Evolutionary conservation across 2,329 filamentous ascomycete species (phyloP), one percentile per base, ranked within the genome.

Genomic region (Immersiporthe knoxdaviesiana): DNA sequence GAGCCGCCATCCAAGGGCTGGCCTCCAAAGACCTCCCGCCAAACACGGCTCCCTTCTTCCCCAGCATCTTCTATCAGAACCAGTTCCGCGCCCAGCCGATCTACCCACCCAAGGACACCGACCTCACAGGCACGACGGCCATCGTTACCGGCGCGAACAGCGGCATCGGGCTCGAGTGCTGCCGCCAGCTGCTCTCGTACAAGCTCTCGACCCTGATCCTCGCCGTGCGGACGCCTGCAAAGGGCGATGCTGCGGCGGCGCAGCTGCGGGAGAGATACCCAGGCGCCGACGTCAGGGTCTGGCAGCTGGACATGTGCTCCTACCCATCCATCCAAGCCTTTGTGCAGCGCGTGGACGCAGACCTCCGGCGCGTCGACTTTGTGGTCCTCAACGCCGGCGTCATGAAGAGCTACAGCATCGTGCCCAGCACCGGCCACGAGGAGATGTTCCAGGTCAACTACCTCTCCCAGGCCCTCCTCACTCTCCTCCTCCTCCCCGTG

Each of bases 161-260:
- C n/a, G 80, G 80, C 0, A 73, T 82, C 2, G 80, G 81, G 14
- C 73, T 80, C 7, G 80, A 81, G 74, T 73, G 75, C 16, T 74
- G 75, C 10, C 73, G 73, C 4, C 79, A 81, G 67, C 74, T 82
- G 24, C 74, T 80, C 21, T 71, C 74, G 0, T 72, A 81, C 11
- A 74, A 76, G 1, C 75, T 85, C 16, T 79, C 79, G 1, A 79
- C 77, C 30, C 75, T 87, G 12, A 80, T 87, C 68, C 74, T 87
- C 3, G 83, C 80, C 6, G 83, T 85, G 1, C 83, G 85, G 2
- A 82, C 78, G 2, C 41, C 70, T 0, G 69, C 75, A 5, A 84
- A 81, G 62, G 85, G 85, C 10, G 77, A 84, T 39, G 75, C 72
- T 0, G 84, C 83, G 4, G 80, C 79, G 0, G 60, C 72, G 0